Percentiles rank a stretch among this genome's conserved stretches.
Evolutionary conservation across 768 basidiomycete species (phyloP).

Genomic region (Hydnum rufescens): DNA sequence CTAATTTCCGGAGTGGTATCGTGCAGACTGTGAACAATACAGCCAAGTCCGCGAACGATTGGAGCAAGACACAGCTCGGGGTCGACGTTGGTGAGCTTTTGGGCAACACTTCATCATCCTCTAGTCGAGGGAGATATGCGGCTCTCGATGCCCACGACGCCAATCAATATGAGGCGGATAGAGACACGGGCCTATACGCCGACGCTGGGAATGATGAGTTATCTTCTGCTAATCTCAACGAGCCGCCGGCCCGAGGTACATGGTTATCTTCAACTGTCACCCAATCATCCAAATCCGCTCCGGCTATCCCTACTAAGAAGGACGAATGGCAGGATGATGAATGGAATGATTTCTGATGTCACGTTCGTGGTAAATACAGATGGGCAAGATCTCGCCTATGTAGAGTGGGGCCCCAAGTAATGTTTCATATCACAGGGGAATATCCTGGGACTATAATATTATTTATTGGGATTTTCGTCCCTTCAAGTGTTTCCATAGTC

Average conservation of each 20-base stretch:
- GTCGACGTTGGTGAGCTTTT: conserved; percentile 58
- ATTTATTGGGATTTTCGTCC: too few relatives aligned
- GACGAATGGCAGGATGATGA: conserved; percentile 31
- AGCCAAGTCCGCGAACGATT: conserved; percentile 51
- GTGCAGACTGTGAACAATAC: conserved; percentile 53
- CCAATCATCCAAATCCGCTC: conserved; percentile 2
- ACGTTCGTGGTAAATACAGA: background rate
- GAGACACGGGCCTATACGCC: conserved; percentile 5
- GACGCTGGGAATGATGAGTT: conserved; percentile 12
- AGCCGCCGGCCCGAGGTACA: background rate
- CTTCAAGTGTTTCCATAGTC: too few relatives aligned
- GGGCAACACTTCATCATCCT: conserved; percentile 31
- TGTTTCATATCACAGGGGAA: too few relatives aligned
- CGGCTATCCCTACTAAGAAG: conserved; percentile 16
- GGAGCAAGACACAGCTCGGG: conserved; percentile 58
- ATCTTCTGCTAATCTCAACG: conserved; percentile 5
- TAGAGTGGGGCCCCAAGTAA: too few relatives aligned
- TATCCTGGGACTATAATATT: too few relatives aligned
- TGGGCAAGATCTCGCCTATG: background rate
- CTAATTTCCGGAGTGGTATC: conserved; percentile 54
- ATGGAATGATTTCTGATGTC: conserved; percentile 70
- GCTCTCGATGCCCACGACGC: conserved; percentile 11
- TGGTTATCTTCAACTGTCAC: background rate
- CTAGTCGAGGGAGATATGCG: conserved; percentile 19
- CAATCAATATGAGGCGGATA: conserved; percentile 8